These are phyloP conservation scores for Amanita fuliginea DNA, from an alignment of 768 basidiomycete species.

Conservation along the genomic window DNA sequence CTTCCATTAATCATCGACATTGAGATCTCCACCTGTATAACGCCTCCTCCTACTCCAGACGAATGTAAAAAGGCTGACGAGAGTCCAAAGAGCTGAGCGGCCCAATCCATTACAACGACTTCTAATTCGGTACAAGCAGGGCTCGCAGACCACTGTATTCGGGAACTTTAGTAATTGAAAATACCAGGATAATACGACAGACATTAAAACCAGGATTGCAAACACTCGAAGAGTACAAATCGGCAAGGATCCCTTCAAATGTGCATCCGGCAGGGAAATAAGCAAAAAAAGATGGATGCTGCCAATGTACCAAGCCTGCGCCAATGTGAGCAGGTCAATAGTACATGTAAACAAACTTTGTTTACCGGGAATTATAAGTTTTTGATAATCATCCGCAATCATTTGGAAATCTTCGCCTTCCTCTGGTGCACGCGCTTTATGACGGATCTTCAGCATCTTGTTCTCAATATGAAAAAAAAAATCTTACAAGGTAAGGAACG, in stretches of 20 bases:
- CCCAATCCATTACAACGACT: constrained; percentile 85
- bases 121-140: constrained; percentile 92
- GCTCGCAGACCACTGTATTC: constrained; percentile 67
- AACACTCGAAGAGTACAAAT: constrained; percentile 66
- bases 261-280: constrained; percentile 76
- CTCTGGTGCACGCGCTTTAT: constrained; percentile 21
- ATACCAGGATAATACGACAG: constrained; percentile 11
- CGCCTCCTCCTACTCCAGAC: constrained; percentile 68
- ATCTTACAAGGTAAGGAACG: constrained; percentile 50
- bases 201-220: constrained; percentile 88
- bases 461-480: background rate
- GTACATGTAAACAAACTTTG: background rate
- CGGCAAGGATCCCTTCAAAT: constrained; percentile 79
- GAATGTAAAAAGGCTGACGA: constrained; percentile 50
- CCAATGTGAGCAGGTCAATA: background rate
- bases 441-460: background rate
- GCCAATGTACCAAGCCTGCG: constrained; percentile 81
- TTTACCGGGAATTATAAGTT: constrained; percentile 68
- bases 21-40: constrained; percentile 48
- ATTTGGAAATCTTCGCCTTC: constrained; percentile 61
- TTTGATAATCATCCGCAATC: constrained; percentile 73
- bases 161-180: background rate
- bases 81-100: constrained; percentile 72
- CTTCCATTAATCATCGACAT: background rate
- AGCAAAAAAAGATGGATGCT: constrained; percentile 83